phyloP scores from a whole-genome alignment of 2,329 filamentous ascomycete species.

The Coleophoma cylindrospora region DNA sequence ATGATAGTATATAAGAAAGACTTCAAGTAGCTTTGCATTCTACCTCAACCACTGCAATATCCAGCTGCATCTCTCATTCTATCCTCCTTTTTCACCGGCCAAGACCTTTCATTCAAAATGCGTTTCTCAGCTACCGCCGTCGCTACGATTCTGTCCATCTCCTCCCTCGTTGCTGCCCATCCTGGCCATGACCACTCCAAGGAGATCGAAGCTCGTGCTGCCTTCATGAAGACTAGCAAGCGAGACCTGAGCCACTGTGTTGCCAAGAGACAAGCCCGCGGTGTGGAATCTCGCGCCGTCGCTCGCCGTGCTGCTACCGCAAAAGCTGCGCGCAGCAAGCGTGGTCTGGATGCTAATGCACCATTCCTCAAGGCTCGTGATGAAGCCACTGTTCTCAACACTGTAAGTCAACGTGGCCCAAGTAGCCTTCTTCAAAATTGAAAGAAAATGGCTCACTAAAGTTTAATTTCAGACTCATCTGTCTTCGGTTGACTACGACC shows the following conservation, averaged over 20 bases:
- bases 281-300: constrained; percentile 27
- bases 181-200: constrained; percentile 30
- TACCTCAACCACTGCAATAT: neutral
- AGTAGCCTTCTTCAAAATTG: too few relatives aligned
- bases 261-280: constrained; percentile 31
- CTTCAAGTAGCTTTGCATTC: neutral
- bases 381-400: constrained; percentile 5
- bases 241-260: constrained; percentile 32
- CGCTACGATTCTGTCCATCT: constrained; percentile 15
- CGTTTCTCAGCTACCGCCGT: constrained; percentile 26
- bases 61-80: constrained; percentile 3
- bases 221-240: constrained; percentile 28
- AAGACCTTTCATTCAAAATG: constrained; percentile 11
- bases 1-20: neutral
- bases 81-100: neutral
- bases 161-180: constrained; percentile 25
- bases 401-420: neutral
- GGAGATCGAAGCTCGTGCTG: constrained; percentile 29
- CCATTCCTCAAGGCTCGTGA: constrained; percentile 12
- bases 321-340: constrained; percentile 28
- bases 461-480: neutral
- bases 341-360: constrained; percentile 12
- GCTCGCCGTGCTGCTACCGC: constrained; percentile 28
- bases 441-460: too few relatives aligned
- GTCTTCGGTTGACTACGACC: constrained; percentile 22